These are phyloP conservation scores for Chalaropsis ovoidea DNA, from an alignment of 2,329 filamentous ascomycete genomes.

Conservation along the genomic window DNA sequence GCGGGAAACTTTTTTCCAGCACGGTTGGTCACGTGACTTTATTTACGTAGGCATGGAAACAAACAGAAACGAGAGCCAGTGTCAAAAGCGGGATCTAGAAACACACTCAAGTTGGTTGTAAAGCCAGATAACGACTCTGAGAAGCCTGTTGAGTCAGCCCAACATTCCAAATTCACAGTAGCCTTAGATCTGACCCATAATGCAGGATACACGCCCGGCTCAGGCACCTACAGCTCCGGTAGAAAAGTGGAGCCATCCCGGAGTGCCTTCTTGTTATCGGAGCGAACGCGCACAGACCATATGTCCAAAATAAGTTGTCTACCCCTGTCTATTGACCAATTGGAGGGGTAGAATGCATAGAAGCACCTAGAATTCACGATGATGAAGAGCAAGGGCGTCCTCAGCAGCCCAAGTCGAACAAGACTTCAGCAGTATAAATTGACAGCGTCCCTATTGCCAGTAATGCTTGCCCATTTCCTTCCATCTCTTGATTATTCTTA, in stretches of 20 bases:
- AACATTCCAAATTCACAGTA: background rate
- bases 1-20: conserved; percentile 22
- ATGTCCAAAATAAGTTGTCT: conserved; percentile 7
- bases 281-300: conserved; percentile 20
- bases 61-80: background rate
- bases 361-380: conserved; percentile 26
- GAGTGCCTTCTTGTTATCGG: conserved; percentile 8
- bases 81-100: background rate
- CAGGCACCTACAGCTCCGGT: background rate
- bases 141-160: background rate
- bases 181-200: background rate
- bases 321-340: conserved; percentile 21
- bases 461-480: background rate
- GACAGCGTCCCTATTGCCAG: background rate
- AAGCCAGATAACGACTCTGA: background rate
- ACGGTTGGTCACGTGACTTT: conserved; percentile 20
- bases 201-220: background rate
- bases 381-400: conserved; percentile 3
- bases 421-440: conserved; percentile 21
- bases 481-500: conserved; percentile 5
- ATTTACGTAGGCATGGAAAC: background rate
- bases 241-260: conserved; percentile 19
- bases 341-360: conserved; percentile 21
- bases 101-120: background rate
- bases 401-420: background rate